These are phyloP conservation scores for Suillus subaureus DNA, from an alignment of 768 basidiomycete species.

Conservation along the genomic window DNA sequence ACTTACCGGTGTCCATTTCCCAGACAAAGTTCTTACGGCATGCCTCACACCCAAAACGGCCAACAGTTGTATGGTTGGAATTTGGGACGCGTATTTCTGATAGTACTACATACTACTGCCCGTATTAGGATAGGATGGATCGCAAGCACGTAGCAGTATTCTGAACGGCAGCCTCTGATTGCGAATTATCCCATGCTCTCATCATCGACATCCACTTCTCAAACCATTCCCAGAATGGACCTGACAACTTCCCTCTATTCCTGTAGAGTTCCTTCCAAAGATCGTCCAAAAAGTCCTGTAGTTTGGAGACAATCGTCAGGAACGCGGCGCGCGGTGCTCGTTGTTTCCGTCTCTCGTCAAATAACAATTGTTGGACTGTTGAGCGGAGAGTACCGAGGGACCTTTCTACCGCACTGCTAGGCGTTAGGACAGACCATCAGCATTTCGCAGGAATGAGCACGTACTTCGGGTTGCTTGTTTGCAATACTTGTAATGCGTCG, in stretches of 20 bases:
- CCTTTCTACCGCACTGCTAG: slow-evolving; percentile 1
- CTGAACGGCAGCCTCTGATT: neutral
- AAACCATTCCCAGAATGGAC: slow-evolving; percentile 7
- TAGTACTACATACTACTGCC: too few relatives aligned
- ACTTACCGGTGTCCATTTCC: too few relatives aligned
- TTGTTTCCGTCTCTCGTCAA: slow-evolving; percentile 2
- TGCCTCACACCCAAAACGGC: too few relatives aligned
- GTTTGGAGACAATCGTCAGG: neutral
- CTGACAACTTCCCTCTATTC: neutral
- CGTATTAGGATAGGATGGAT: slow-evolving; percentile 1
- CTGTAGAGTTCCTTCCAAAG: neutral
- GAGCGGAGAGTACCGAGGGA: slow-evolving; percentile 3
- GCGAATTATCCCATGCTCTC: slow-evolving; percentile 7
- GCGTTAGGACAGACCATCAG: neutral
- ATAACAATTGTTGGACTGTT: neutral
- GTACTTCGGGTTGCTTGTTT: slow-evolving; percentile 2
- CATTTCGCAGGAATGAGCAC: neutral
- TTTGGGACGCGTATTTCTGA: too few relatives aligned
- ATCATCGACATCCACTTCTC: slow-evolving; percentile 9
- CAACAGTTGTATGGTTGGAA: too few relatives aligned
- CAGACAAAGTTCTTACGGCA: too few relatives aligned
- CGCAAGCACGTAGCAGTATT: neutral
- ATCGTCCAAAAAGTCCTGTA: slow-evolving; percentile 5
- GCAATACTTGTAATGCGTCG: slow-evolving; percentile 5
- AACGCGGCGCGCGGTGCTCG: neutral